Evolutionary conservation across 2,329 filamentous ascomycete genomes (phyloP).

Genomic region (Scedosporium boydii): DNA sequence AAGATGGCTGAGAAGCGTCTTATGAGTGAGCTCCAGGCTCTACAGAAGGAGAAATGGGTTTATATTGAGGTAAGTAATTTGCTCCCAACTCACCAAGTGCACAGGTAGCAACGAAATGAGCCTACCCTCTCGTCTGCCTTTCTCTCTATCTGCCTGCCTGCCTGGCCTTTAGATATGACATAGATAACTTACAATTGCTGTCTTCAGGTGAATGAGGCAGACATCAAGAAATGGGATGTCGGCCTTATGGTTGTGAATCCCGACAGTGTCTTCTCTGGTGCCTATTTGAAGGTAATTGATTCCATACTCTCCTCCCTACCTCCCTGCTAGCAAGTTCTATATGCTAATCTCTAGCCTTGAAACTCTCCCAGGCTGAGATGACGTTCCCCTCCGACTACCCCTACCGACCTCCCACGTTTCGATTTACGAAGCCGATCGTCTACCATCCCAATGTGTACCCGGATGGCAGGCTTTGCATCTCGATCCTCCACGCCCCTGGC

Average conservation of each 20-base stretch:
- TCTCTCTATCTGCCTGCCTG: not conserved
- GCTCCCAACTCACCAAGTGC: not conserved
- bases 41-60: constrained; percentile 88
- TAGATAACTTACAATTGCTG: constrained; percentile 1
- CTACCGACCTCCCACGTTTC: constrained; percentile 79
- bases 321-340: not conserved
- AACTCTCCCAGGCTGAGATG: constrained; percentile 61
- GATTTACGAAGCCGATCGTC: constrained; percentile 64
- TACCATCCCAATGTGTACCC: constrained; percentile 92
- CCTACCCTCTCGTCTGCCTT: too few relatives aligned
- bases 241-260: constrained; percentile 88
- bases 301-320: not conserved
- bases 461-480: constrained; percentile 89
- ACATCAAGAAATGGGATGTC: constrained; percentile 79
- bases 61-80: constrained; percentile 61
- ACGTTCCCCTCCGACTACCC: constrained; percentile 83
- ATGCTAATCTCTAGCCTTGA: not conserved
- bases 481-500: constrained; percentile 85
- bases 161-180: not conserved
- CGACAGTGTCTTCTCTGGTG: constrained; percentile 84
- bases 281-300: constrained; percentile 63
- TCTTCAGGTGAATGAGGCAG: constrained; percentile 61
- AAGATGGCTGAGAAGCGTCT: constrained; percentile 60
- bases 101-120: not conserved
- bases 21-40: constrained; percentile 76